Percentiles rank a stretch among this genome's conserved stretches.
phyloP scores from a whole-genome alignment of 352 stramenopile genomes.

The Phytophthora constricta region DNA sequence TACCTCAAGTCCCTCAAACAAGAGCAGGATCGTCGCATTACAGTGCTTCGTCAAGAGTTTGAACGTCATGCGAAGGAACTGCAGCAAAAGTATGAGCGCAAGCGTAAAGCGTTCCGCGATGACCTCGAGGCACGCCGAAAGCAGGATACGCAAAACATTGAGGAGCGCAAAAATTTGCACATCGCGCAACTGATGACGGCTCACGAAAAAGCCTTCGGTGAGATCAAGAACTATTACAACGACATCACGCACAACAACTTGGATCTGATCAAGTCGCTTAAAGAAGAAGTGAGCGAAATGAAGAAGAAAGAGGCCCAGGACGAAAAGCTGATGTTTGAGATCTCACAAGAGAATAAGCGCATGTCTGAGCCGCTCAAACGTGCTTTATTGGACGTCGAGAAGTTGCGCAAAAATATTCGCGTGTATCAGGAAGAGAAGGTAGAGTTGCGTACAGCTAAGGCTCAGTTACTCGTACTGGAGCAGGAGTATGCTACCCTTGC shows the following conservation, averaged over 20 bases:
- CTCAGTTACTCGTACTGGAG: slow-evolving; percentile 88
- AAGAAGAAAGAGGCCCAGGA: slow-evolving; percentile 95
- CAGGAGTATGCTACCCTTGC: slow-evolving; percentile 87
- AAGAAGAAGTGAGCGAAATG: slow-evolving; percentile 95
- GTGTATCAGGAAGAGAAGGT: slow-evolving; percentile 78
- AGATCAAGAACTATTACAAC: slow-evolving; percentile 98
- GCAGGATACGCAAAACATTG: slow-evolving; percentile 87
- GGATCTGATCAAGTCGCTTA: slow-evolving; percentile 96
- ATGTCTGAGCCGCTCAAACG: slow-evolving; percentile 95
- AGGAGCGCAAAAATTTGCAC: slow-evolving; percentile 93
- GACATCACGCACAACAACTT: slow-evolving; percentile 98
- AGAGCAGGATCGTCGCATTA: slow-evolving; percentile 93
- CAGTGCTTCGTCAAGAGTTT: slow-evolving; percentile 91
- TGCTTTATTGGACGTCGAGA: slow-evolving; percentile 81
- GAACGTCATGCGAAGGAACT: slow-evolving; percentile 91
- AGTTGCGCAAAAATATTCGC: slow-evolving; percentile 67
- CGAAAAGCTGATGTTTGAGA: slow-evolving; percentile 95
- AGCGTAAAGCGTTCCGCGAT: slow-evolving; percentile 83
- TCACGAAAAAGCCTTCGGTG: slow-evolving; percentile 94
- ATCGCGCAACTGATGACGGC: slow-evolving; percentile 93
- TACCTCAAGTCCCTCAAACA: slow-evolving; percentile 94
- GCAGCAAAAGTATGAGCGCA: slow-evolving; percentile 89
- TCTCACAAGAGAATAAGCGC: slow-evolving; percentile 94
- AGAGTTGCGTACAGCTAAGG: slow-evolving; percentile 69
- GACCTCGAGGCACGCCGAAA: slow-evolving; percentile 85